A percentile compares a stretch with the other conserved stretches of the same genome.
Evolutionary conservation across 176 grass and related monocot species (phyloP).

Genomic region (Coix lacrymajobi): DNA sequence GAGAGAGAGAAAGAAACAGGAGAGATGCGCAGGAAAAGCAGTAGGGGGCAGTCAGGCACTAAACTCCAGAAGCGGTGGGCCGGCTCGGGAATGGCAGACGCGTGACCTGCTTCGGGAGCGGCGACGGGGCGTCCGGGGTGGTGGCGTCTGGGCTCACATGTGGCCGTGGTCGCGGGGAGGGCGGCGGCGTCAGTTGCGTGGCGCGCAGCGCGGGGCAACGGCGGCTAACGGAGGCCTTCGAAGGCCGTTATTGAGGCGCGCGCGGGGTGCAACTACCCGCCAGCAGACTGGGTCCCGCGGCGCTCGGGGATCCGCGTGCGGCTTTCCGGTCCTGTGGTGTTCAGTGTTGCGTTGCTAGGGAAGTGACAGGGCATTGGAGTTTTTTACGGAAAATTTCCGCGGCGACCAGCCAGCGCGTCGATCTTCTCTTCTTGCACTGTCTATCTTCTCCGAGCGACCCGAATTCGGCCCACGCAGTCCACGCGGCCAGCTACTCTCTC

Average conservation of each 20-base stretch:
- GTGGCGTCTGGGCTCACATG: neutral
- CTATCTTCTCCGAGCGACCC: too few relatives aligned
- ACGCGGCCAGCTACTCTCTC: too few relatives aligned
- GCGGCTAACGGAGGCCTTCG: neutral
- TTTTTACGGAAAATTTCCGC: too few relatives aligned
- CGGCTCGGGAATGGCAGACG: neutral
- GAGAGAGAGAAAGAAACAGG: neutral
- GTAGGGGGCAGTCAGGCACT: neutral
- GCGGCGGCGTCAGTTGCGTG: neutral
- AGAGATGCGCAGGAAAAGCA: neutral
- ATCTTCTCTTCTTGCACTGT: too few relatives aligned
- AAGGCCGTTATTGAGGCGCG: neutral
- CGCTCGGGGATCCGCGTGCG: neutral
- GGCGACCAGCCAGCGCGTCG: too few relatives aligned
- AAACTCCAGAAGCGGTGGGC: conserved; percentile 8
- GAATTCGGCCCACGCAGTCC: too few relatives aligned
- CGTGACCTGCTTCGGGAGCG: conserved; percentile 1
- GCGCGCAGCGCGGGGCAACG: neutral
- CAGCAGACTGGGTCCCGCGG: neutral
- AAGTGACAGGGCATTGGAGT: too few relatives aligned
- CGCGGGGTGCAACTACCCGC: neutral
- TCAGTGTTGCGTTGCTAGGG: neutral
- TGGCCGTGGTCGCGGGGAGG: neutral
- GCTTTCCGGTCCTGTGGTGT: neutral
- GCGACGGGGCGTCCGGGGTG: neutral